These are phyloP conservation scores for Backusella sp. DNA, from an alignment of 192 early-diverging fungal species.

Conservation along the genomic window DNA sequence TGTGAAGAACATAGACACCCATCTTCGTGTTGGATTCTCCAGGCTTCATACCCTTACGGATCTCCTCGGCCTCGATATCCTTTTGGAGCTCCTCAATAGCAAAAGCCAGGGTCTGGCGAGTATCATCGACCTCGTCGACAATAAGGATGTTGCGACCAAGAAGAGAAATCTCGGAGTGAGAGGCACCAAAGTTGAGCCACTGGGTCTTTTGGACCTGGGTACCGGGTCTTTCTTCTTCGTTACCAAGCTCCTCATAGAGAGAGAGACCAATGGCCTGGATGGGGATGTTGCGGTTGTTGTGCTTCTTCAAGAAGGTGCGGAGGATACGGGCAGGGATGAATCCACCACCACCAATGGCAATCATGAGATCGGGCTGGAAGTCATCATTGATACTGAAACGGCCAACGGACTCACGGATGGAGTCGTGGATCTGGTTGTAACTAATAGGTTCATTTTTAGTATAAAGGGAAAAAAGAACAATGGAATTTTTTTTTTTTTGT, in stretches of 20 bases:
- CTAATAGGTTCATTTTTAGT: constrained; percentile 3
- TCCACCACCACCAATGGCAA: constrained; percentile 78
- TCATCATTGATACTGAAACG: constrained; percentile 54
- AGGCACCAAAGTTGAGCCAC: constrained; percentile 77
- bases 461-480: background rate
- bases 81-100: constrained; percentile 71
- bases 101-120: constrained; percentile 68
- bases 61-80: constrained; percentile 53
- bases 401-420: constrained; percentile 58
- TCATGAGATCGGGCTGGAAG: constrained; percentile 70
- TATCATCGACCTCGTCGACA: constrained; percentile 82
- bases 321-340: constrained; percentile 76
- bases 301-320: constrained; percentile 71
- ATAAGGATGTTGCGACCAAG: constrained; percentile 72
- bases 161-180: constrained; percentile 57
- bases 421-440: constrained; percentile 63
- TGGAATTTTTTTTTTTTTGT: background rate
- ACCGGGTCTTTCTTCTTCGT: constrained; percentile 44
- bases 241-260: constrained; percentile 63
- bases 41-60: constrained; percentile 16
- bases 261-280: constrained; percentile 78
- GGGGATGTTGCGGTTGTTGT: constrained; percentile 69
- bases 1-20: constrained; percentile 76
- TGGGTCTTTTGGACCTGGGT: constrained; percentile 76
- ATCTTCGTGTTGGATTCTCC: constrained; percentile 49